A percentile compares a stretch with the other conserved stretches of the same genome.
Evolutionary conservation across 1,284 basidiomycete species (phyloP).

Genomic region (Boletus sp.): DNA sequence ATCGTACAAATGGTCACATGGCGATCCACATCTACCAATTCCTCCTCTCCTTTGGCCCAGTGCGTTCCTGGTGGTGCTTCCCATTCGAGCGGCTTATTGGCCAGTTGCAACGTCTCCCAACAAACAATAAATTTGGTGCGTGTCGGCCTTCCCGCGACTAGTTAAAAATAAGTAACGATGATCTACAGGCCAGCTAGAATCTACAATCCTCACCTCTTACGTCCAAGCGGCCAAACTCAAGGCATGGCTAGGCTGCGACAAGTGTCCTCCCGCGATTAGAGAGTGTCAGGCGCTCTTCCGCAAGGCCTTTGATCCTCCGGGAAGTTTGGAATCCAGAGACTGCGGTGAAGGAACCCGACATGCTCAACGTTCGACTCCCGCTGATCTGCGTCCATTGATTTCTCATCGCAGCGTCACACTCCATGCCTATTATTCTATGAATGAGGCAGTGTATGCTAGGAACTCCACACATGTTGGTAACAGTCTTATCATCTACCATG

Average conservation of each 20-base stretch:
- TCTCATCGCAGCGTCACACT: background rate
- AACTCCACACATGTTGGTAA: conserved; percentile 4
- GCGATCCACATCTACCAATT: conserved; percentile 12
- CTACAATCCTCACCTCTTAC: conserved; percentile 1
- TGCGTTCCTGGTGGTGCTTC: conserved; percentile 16
- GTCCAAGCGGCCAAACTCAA: conserved; percentile 7
- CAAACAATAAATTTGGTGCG: conserved; percentile 17
- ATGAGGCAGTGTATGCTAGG: conserved; percentile 3
- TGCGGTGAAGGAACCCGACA: background rate
- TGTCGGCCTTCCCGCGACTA: background rate
- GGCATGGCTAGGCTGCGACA: conserved; percentile 1
- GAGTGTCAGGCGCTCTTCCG: conserved; percentile 9
- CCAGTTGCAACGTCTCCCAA: conserved; percentile 17
- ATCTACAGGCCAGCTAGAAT: conserved; percentile 13
- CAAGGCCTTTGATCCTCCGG: conserved; percentile 2
- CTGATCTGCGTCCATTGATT: background rate
- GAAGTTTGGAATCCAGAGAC: background rate
- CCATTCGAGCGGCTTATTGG: conserved; percentile 16
- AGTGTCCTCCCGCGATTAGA: conserved; percentile 7
- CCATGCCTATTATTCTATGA: background rate
- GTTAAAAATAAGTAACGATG: background rate
- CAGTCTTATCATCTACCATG: conserved; percentile 11
- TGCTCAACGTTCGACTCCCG: background rate
- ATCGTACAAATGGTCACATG: conserved; percentile 12
- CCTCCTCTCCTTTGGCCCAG: conserved; percentile 2